Base-by-base conservation (phyloP, 2,329 filamentous ascomycete species). In the Lachnellula subtilissima region DNA sequence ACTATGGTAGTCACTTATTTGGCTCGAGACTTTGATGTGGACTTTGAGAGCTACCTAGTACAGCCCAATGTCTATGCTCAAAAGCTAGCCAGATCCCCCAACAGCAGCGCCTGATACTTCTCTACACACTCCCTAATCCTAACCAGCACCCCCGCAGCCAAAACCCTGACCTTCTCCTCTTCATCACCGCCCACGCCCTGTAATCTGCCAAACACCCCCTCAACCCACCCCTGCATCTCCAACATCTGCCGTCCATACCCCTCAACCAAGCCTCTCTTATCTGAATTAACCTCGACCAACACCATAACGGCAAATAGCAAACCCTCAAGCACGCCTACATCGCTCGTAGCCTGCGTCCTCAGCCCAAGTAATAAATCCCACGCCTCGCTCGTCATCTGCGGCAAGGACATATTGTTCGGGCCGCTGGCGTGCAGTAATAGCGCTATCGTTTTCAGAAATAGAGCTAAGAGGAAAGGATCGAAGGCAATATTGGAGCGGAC, bases 211-310 rank as follows among this genome's bases (percentile, higher is more conserved):
- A 97, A 95, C 1, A 97, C 81, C 53, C 78, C 78, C 45, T 84
- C 80, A 1, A 89, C 88, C 94, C 94, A 99, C 67, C 91, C 88
- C 65, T 89, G 83, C 57, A 90, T 88, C 78, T 97, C 93, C 51
- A 96, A 79, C 22, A 97, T 75, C 70, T 93, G 85, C 54, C 84
- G 83, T 0, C 88, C 86, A 64, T 91, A 83, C 55, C 86, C 83
- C 57, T 85, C 83, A 49, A 90, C 93, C 2, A 99, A 71, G 1
- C 84, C 78, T 63, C 85, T 77, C 74, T 87, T 83, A 58, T 91
- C 84, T 36, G 81, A 85, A 58, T 96, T 96, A 39, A 96, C 79
- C 66, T 97, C 91, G 14, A 99, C 73, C 52, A 96, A 70, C 6
- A 89, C 88, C 50, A 96, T 77, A 57, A 96, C 81, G 1, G 86